Conservation (phyloP, 2,329 filamentous ascomycete species). For the Coccinonectria pachysandricola region DNA sequence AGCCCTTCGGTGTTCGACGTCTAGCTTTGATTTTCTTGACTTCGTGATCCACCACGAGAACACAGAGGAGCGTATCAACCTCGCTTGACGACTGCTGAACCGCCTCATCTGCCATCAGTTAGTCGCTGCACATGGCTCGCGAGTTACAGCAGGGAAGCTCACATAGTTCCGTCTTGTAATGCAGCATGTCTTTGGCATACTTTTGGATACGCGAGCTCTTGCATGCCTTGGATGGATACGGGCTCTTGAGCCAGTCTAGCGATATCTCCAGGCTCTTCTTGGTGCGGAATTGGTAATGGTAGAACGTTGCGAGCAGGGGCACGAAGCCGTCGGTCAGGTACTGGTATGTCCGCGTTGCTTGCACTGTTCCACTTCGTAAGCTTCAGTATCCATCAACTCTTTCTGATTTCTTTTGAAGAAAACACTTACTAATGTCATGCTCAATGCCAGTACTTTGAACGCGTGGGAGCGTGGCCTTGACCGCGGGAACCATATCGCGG, state of each 20-base stretch:
- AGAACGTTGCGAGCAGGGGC: constrained; percentile 29
- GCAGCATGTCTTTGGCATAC: constrained; percentile 22
- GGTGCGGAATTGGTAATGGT: constrained; percentile 31
- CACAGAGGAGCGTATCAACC: constrained; percentile 23
- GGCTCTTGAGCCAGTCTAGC: constrained; percentile 27
- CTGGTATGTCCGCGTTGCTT: constrained; percentile 12
- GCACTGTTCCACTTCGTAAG: constrained; percentile 9
- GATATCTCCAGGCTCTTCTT: constrained; percentile 31
- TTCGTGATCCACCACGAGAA: constrained; percentile 29
- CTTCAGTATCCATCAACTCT: not conserved
- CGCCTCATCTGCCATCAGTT: constrained; percentile 8
- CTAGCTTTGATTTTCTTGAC: constrained; percentile 29
- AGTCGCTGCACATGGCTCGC: not conserved
- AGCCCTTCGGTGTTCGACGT: constrained; percentile 18
- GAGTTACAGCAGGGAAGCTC: constrained; percentile 10
- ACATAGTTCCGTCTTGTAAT: constrained; percentile 27
- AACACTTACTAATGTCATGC: constrained; percentile 14
- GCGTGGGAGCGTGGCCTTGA: constrained; percentile 19
- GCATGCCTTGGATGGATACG: constrained; percentile 16
- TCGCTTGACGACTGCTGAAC: constrained; percentile 23
- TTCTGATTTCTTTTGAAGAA: not conserved
- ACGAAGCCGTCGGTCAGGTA: constrained; percentile 25
- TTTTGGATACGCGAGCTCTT: constrained; percentile 20
- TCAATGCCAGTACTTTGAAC: constrained; percentile 13
- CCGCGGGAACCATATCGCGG: constrained; percentile 28